Evolutionary conservation across 1,284 basidiomycete genomes (phyloP).

Genomic region (Coniophora puteana): DNA sequence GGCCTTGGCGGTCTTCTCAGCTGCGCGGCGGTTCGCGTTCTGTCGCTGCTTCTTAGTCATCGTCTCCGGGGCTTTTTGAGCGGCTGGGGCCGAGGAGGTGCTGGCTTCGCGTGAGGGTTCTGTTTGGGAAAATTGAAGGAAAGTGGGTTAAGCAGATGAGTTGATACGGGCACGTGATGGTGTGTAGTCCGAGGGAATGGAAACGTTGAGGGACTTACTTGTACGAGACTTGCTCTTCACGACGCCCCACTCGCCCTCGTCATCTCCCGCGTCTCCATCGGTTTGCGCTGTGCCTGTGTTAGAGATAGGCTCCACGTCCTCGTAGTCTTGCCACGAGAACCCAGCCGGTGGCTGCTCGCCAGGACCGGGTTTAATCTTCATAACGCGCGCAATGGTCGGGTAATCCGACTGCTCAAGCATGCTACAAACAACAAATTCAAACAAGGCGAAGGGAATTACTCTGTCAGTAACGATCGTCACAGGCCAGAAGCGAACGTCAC

Average conservation of each 20-base stretch:
- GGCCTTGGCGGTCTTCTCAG: constrained; percentile 51
- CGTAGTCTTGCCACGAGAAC: constrained; percentile 74
- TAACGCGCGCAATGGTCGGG: constrained; percentile 53
- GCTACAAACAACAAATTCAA: constrained; percentile 31
- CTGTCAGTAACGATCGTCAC: not conserved
- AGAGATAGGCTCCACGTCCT: constrained; percentile 51
- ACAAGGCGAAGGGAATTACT: constrained; percentile 6
- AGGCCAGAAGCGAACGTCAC: constrained; percentile 8
- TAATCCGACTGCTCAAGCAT: constrained; percentile 59
- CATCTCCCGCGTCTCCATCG: constrained; percentile 42
- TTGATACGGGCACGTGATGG: too few species aligned
- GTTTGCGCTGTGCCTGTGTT: constrained; percentile 37
- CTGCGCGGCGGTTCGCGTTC: constrained; percentile 57
- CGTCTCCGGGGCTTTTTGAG: constrained; percentile 35
- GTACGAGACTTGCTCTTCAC: constrained; percentile 52
- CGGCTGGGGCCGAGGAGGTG: constrained; percentile 14
- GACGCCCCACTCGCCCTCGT: constrained; percentile 66
- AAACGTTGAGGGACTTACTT: constrained; percentile 33
- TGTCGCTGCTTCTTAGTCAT: constrained; percentile 68
- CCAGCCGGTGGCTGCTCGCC: constrained; percentile 57
- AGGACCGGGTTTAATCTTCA: constrained; percentile 54
- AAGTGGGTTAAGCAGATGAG: not conserved
- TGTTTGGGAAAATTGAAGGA: constrained; percentile 12
- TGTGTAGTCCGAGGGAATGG: not conserved
- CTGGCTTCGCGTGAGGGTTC: constrained; percentile 12